Percentiles rank a stretch among this genome's conserved stretches.
phyloP scores from a whole-genome alignment of 2,329 filamentous ascomycete species.

The Aspergillus fumigatus region DNA sequence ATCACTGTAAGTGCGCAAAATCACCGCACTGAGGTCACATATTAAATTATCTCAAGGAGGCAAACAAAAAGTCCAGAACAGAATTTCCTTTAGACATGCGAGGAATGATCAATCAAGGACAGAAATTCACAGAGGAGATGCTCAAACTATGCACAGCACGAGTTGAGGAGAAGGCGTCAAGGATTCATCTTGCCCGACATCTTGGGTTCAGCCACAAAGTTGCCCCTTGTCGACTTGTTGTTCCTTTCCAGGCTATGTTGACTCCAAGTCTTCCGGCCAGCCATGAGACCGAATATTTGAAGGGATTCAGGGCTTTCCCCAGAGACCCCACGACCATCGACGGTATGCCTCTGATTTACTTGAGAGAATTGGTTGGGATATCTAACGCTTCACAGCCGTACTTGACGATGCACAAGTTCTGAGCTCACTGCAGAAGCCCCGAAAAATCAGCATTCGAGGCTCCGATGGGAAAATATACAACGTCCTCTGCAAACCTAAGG shows the following conservation, averaged over 20 bases:
- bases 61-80: conserved; percentile 47
- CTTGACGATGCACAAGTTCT: conserved; percentile 85
- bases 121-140: conserved; percentile 77
- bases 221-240: conserved; percentile 78
- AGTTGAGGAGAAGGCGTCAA: conserved; percentile 64
- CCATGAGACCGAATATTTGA: conserved; percentile 64
- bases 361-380: neutral
- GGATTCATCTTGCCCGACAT: conserved; percentile 72
- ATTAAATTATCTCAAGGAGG: conserved; percentile 37
- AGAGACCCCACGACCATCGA: conserved; percentile 79
- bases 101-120: conserved; percentile 68
- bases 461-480: conserved; percentile 86
- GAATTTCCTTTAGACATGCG: conserved; percentile 57
- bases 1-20: conserved; percentile 30
- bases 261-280: conserved; percentile 72
- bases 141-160: conserved; percentile 75
- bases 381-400: conserved; percentile 49
- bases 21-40: neutral
- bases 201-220: conserved; percentile 79
- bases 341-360: conserved; percentile 25
- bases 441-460: conserved; percentile 81
- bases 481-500: conserved; percentile 94
- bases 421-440: conserved; percentile 85
- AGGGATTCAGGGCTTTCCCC: conserved; percentile 77
- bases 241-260: conserved; percentile 81